These are phyloP conservation scores for Akanthomyces muscarius DNA, from an alignment of 2,329 filamentous ascomycete species.

Conservation along the genomic window DNA sequence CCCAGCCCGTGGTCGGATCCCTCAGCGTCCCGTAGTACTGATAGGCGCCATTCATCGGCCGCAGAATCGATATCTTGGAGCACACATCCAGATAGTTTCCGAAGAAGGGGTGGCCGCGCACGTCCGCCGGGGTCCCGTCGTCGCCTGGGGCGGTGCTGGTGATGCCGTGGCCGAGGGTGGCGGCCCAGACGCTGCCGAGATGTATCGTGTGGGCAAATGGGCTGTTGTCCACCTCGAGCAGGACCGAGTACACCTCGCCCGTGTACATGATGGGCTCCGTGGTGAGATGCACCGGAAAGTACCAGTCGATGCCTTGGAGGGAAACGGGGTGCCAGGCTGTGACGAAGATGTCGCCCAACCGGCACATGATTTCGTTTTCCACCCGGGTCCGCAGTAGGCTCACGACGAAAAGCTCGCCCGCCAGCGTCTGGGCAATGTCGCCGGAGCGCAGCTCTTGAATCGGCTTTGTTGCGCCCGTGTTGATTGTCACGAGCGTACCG, in stretches of 20 bases:
- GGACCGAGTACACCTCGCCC: conserved; percentile 52
- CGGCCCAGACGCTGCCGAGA: conserved; percentile 45
- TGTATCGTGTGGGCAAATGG: conserved; percentile 47
- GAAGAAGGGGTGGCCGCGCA: conserved; percentile 51
- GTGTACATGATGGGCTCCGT: conserved; percentile 38
- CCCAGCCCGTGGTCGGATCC: conserved; percentile 35
- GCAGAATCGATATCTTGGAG: conserved; percentile 35
- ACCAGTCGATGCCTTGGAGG: conserved; percentile 37
- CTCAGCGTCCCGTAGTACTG: conserved; percentile 40
- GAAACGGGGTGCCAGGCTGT: conserved; percentile 59
- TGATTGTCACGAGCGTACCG: background rate
- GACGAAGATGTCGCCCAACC: conserved; percentile 44
- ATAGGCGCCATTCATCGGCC: conserved; percentile 37
- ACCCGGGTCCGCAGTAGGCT: conserved; percentile 49
- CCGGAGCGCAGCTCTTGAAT: conserved; percentile 44
- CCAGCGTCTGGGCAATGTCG: conserved; percentile 46
- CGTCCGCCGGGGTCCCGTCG: conserved; percentile 18
- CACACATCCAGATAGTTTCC: conserved; percentile 45
- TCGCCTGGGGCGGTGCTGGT: conserved; percentile 18
- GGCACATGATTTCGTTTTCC: conserved; percentile 37
- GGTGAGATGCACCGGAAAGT: conserved; percentile 41
- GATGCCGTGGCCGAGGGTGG: conserved; percentile 56
- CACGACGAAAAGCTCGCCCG: conserved; percentile 44
- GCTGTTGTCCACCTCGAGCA: conserved; percentile 46
- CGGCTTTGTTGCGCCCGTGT: conserved; percentile 24